These are phyloP conservation scores for Cryoendolithus antarcticus DNA, from an alignment of 2,329 filamentous ascomycete species.

Conservation along the genomic window DNA sequence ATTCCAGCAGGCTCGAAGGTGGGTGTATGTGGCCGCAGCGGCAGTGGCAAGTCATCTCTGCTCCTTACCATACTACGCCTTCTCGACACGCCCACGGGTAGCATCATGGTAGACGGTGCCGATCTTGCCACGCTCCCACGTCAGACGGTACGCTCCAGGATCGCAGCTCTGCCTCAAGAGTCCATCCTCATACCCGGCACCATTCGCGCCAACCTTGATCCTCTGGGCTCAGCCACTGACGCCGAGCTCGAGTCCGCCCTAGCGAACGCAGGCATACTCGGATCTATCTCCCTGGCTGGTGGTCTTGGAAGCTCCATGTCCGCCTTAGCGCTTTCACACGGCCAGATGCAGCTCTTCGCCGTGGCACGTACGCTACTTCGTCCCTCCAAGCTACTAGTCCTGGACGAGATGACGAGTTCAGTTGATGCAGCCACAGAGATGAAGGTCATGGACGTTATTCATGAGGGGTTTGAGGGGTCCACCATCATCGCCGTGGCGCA, in stretches of 20 bases:
- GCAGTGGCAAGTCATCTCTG: slow-evolving; percentile 40
- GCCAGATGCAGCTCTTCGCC: slow-evolving; percentile 39
- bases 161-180: slow-evolving; percentile 40
- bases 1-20: slow-evolving; percentile 37
- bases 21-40: slow-evolving; percentile 43
- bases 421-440: slow-evolving; percentile 46
- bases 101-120: slow-evolving; percentile 35
- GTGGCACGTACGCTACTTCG: slow-evolving; percentile 35
- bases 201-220: slow-evolving; percentile 39
- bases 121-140: slow-evolving; percentile 33
- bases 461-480: slow-evolving; percentile 35
- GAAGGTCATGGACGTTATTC: slow-evolving; percentile 40
- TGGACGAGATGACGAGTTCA: slow-evolving; percentile 25
- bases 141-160: slow-evolving; percentile 31
- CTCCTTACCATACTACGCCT: slow-evolving; percentile 38
- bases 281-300: slow-evolving; percentile 5
- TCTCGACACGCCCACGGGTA: slow-evolving; percentile 31
- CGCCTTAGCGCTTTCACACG: slow-evolving; percentile 27
- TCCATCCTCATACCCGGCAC: slow-evolving; percentile 37
- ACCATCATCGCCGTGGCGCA: slow-evolving; percentile 50
- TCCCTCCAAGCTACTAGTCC: slow-evolving; percentile 29
- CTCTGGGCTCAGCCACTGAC: slow-evolving; percentile 24
- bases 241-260: slow-evolving; percentile 30
- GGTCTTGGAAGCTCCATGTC: slow-evolving; percentile 26
- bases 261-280: slow-evolving; percentile 31